Evolutionary conservation across 805 yeast genomes (phyloP).

Genomic region (Kazachstania kunashirensis): DNA sequence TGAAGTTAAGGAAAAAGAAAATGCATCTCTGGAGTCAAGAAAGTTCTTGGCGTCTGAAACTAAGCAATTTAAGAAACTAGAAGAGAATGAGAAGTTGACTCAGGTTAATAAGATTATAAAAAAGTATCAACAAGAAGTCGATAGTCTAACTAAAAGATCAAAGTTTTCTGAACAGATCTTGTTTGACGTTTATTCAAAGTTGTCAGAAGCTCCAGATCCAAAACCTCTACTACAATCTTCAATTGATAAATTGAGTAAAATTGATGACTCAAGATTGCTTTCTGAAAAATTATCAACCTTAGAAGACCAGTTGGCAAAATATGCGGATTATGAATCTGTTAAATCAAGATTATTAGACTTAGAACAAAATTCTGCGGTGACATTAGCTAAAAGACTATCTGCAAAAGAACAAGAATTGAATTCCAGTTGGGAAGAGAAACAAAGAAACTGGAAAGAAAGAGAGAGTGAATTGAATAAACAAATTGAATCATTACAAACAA

Average conservation of each 20-base stretch:
- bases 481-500: conserved; percentile 41
- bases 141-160: conserved; percentile 64
- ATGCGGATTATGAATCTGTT: conserved; percentile 71
- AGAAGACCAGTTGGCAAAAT: conserved; percentile 49
- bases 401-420: conserved; percentile 69
- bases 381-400: conserved; percentile 42
- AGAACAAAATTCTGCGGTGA: conserved; percentile 53
- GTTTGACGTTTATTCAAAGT: conserved; percentile 59
- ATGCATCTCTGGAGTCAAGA: conserved; percentile 56
- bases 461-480: conserved; percentile 45
- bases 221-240: conserved; percentile 66
- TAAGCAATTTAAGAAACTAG: conserved; percentile 65
- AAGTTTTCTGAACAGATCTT: conserved; percentile 66
- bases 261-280: conserved; percentile 43
- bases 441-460: conserved; percentile 54
- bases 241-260: conserved; percentile 49
- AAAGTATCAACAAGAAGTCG: conserved; percentile 82
- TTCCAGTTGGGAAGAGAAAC: conserved; percentile 63
- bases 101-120: conserved; percentile 41
- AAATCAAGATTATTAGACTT: conserved; percentile 49
- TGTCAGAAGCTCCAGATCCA: conserved; percentile 93
- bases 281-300: conserved; percentile 41
- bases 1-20: conserved; percentile 62
- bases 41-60: conserved; percentile 74
- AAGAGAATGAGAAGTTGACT: conserved; percentile 54